Evolutionary conservation across 257 asterid genomes (phyloP).

Genomic region (Salvia miltiorrhiza): DNA sequence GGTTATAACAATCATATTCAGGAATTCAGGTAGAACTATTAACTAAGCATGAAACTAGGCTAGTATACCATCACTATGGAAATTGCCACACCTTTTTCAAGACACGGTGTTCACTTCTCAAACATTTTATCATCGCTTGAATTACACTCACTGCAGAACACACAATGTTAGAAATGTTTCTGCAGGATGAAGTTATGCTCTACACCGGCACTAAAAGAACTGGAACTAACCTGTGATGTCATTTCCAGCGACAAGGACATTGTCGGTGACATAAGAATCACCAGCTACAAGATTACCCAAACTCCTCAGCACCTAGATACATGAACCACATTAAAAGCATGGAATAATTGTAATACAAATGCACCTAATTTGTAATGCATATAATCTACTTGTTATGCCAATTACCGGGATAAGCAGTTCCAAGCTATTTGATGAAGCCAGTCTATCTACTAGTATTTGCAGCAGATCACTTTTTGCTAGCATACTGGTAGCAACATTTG

Average conservation of each 20-base stretch:
- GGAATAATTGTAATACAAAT: neutral
- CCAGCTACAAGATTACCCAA: constrained; percentile 96
- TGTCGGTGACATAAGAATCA: constrained; percentile 52
- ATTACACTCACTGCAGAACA: constrained; percentile 49
- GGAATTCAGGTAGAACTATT: neutral
- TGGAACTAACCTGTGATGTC: constrained; percentile 65
- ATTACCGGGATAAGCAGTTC: constrained; percentile 94
- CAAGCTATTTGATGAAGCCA: constrained; percentile 68
- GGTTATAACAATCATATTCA: neutral
- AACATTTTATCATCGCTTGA: constrained; percentile 72
- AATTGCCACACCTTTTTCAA: constrained; percentile 59
- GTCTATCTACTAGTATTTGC: constrained; percentile 66
- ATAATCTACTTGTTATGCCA: constrained; percentile 14
- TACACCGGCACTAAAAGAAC: constrained; percentile 10
- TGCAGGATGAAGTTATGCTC: neutral
- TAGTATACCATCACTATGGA: neutral
- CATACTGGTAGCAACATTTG: constrained; percentile 71
- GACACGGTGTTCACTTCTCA: constrained; percentile 79
- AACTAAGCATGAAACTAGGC: constrained; percentile 7
- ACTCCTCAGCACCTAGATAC: constrained; percentile 70
- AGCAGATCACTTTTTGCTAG: constrained; percentile 69
- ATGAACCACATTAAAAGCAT: constrained; percentile 2
- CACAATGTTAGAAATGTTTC: constrained; percentile 3
- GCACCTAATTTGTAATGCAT: neutral
- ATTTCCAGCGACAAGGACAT: constrained; percentile 55